These are phyloP conservation scores for Fusarium begoniae DNA, from an alignment of 2,329 filamentous ascomycete genomes.

Conservation along the genomic window DNA sequence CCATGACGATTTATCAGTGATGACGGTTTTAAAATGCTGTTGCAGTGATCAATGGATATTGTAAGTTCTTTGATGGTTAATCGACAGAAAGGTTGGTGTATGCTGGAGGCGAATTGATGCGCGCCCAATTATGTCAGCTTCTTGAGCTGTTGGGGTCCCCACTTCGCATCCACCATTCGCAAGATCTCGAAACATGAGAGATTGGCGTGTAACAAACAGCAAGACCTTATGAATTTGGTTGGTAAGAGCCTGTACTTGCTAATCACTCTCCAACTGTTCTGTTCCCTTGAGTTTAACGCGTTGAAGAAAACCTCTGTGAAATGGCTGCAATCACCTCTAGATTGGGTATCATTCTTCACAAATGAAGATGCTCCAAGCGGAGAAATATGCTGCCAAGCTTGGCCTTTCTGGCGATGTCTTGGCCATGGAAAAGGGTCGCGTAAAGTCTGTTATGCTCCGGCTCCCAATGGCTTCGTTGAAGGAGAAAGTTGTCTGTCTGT, in stretches of 20 bases:
- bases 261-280: background rate
- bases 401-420: background rate
- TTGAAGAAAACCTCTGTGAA: background rate
- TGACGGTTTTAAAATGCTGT: background rate
- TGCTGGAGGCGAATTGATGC: background rate
- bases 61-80: background rate
- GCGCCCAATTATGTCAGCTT: slow-evolving; percentile 2
- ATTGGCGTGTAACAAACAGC: background rate
- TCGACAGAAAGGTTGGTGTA: background rate
- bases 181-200: background rate
- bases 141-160: background rate
- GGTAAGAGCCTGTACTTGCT: background rate
- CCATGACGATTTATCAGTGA: slow-evolving; percentile 11
- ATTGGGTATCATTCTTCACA: background rate
- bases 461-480: background rate
- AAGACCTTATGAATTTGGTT: background rate
- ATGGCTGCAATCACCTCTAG: background rate
- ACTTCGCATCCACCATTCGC: background rate
- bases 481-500: background rate
- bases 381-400: background rate
- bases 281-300: background rate
- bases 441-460: background rate
- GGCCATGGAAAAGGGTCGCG: background rate
- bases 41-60: background rate
- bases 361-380: background rate